These are phyloP conservation scores for Penicillium fimorum DNA, from an alignment of 495 filamentous ascomycete species.

Conservation along the genomic window DNA sequence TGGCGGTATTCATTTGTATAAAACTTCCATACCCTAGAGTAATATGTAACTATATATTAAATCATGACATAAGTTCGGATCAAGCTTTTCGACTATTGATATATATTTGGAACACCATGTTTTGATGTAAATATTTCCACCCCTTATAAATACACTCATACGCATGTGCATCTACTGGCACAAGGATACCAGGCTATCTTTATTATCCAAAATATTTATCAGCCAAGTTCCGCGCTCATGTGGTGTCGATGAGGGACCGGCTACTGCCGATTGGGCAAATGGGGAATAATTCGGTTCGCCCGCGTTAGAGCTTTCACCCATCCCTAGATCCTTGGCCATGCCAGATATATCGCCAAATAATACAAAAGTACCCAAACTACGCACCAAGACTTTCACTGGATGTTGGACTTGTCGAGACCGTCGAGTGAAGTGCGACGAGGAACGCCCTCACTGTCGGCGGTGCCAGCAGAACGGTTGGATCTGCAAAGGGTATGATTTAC, in stretches of 20 bases:
- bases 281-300: constrained; percentile 9
- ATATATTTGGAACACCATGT: neutral
- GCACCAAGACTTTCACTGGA: constrained; percentile 31
- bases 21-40: too few species aligned
- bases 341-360: constrained; percentile 14
- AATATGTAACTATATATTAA: neutral
- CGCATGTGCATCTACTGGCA: neutral
- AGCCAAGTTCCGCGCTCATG: neutral
- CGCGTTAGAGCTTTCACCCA: constrained; percentile 8
- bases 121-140: neutral
- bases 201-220: neutral
- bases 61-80: neutral
- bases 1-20: too few species aligned
- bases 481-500: constrained; percentile 43
- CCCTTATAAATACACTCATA: neutral
- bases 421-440: constrained; percentile 47
- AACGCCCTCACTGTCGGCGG: constrained; percentile 37
- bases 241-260: constrained; percentile 14
- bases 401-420: constrained; percentile 37
- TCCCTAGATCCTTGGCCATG: constrained; percentile 20
- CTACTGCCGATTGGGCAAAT: constrained; percentile 17
- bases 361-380: constrained; percentile 20
- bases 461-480: constrained; percentile 38
- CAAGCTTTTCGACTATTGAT: neutral
- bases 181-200: neutral